These are phyloP conservation scores for Coriolopsis trogii DNA, from an alignment of 1,284 basidiomycete genomes.

Conservation along the genomic window DNA sequence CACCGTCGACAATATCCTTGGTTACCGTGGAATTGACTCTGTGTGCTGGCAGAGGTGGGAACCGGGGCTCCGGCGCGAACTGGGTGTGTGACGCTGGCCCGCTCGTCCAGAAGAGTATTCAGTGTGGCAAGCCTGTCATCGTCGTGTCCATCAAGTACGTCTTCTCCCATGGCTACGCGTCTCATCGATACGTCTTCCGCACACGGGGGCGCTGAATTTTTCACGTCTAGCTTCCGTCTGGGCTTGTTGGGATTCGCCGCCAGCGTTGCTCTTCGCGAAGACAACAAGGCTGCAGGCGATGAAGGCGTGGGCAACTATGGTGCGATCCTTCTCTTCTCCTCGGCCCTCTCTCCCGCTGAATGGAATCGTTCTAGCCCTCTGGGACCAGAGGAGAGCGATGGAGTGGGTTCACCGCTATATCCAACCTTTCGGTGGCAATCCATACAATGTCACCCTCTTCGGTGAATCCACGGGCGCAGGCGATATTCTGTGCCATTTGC, in stretches of 20 bases:
- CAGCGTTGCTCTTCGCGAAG: conserved; percentile 61
- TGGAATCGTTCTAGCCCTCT: conserved; percentile 49
- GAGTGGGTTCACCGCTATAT: conserved; percentile 74
- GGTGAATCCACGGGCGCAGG: conserved; percentile 71
- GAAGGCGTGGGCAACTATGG: conserved; percentile 79
- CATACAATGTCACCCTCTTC: conserved; percentile 70
- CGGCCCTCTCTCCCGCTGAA: conserved; percentile 3
- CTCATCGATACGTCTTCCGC: conserved; percentile 11
- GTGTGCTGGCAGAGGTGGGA: conserved; percentile 53
- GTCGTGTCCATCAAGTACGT: conserved; percentile 77
- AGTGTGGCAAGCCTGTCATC: conserved; percentile 63
- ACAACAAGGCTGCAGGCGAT: conserved; percentile 63
- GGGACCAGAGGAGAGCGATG: conserved; percentile 70
- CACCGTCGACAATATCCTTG: conserved; percentile 4
- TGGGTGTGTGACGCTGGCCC: conserved; percentile 77
- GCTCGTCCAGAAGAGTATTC: conserved; percentile 66
- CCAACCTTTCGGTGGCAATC: conserved; percentile 71
- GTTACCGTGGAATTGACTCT: conserved; percentile 6
- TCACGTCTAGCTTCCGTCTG: conserved; percentile 63
- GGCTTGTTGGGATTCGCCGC: conserved; percentile 76
- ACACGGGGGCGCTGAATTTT: conserved; percentile 19
- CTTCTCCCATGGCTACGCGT: neutral
- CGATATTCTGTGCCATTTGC: conserved; percentile 71
- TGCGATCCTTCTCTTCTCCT: conserved; percentile 30
- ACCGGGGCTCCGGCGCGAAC: conserved; percentile 70